A percentile compares a stretch with the other conserved stretches of the same genome.
These are phyloP conservation scores for Penicillium sp. DNA, from an alignment of 2,329 filamentous ascomycete genomes.

Conservation along the genomic window DNA sequence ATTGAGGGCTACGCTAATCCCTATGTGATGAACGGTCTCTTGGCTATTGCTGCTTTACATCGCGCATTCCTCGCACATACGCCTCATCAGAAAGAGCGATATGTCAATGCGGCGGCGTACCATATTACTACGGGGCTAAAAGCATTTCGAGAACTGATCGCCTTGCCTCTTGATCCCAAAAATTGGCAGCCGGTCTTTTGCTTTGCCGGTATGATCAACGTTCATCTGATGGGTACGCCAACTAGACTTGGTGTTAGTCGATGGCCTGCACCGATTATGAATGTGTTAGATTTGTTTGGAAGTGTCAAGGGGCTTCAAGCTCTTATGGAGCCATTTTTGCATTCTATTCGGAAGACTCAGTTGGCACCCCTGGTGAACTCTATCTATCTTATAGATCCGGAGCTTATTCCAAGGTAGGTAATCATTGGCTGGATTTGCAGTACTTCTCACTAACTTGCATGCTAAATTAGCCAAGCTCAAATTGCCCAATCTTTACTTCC, in stretches of 20 bases:
- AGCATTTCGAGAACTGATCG: constrained; percentile 21
- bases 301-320: constrained; percentile 19
- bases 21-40: constrained; percentile 33
- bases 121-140: constrained; percentile 17
- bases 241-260: constrained; percentile 9
- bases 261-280: constrained; percentile 18
- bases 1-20: constrained; percentile 30
- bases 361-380: constrained; percentile 17
- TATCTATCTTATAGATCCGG: constrained; percentile 13
- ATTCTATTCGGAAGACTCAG: constrained; percentile 10
- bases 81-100: constrained; percentile 11
- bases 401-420: constrained; percentile 13
- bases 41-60: constrained; percentile 34
- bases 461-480: constrained; percentile 2
- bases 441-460: background rate
- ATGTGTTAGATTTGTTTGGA: constrained; percentile 18
- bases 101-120: constrained; percentile 16
- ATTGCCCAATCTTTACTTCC: constrained; percentile 18
- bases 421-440: background rate
- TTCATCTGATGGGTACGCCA: constrained; percentile 12
- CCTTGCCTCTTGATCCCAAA: constrained; percentile 13
- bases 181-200: constrained; percentile 24
- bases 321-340: constrained; percentile 19
- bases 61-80: constrained; percentile 13
- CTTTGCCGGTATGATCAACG: constrained; percentile 19